These are phyloP conservation scores for Leptographium radiaticola DNA, from an alignment of 2,329 filamentous ascomycete species.

Conservation along the genomic window DNA sequence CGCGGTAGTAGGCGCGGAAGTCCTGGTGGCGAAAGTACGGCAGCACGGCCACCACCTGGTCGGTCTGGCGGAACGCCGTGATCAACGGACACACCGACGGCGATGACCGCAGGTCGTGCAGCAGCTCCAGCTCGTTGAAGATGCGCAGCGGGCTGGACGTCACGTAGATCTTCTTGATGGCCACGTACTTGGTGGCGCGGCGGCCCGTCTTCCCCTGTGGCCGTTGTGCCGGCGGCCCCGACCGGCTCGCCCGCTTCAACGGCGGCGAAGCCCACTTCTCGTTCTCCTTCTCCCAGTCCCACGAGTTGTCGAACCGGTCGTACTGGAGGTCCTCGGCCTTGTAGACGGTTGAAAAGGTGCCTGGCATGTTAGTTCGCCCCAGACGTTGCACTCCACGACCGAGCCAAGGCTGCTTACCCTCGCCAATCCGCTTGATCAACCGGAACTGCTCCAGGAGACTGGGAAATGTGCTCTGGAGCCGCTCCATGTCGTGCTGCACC, in stretches of 20 bases:
- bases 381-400: too few relatives aligned
- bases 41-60: conserved; percentile 88
- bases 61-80: conserved; percentile 87
- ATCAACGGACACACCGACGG: conserved; percentile 86
- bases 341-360: conserved; percentile 97
- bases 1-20: conserved; percentile 87
- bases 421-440: conserved; percentile 90
- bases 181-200: conserved; percentile 61
- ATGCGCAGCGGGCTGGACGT: conserved; percentile 90
- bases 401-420: conserved; percentile 52
- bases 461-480: conserved; percentile 67
- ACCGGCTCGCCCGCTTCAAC: conserved; percentile 34
- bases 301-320: conserved; percentile 69
- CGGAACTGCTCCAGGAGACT: conserved; percentile 76
- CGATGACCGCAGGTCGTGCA: conserved; percentile 75
- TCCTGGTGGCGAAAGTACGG: conserved; percentile 94
- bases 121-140: conserved; percentile 87
- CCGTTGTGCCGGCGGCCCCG: conserved; percentile 7
- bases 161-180: conserved; percentile 98
- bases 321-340: conserved; percentile 92
- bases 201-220: conserved; percentile 8
- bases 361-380: conserved; percentile 31
- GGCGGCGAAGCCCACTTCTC: conserved; percentile 59
- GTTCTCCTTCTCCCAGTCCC: conserved; percentile 62
- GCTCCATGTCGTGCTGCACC: conserved; percentile 77